Percentiles rank a stretch among this genome's conserved stretches.
These are phyloP conservation scores for Zygoascus sp. DNA, from an alignment of 1,139 yeast species.

Conservation along the genomic window DNA sequence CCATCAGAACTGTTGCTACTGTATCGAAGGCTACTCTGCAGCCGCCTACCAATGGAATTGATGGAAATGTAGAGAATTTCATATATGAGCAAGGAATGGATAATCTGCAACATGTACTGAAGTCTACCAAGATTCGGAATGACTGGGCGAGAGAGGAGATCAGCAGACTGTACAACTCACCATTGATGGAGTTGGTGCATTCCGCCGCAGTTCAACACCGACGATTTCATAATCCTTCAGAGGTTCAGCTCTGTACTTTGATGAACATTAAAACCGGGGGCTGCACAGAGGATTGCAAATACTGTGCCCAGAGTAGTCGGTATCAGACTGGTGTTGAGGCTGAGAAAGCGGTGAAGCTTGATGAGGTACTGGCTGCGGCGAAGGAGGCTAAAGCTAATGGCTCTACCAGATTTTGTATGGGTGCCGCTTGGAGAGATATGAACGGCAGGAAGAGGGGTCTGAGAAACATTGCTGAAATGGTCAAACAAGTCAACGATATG, in stretches of 20 bases:
- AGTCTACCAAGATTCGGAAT: neutral
- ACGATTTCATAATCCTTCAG: constrained; percentile 59
- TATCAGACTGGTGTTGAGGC: constrained; percentile 69
- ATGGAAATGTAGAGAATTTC: neutral
- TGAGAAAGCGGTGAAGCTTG: constrained; percentile 56
- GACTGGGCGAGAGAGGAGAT: constrained; percentile 61
- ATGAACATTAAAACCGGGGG: constrained; percentile 77
- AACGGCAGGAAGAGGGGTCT: constrained; percentile 67
- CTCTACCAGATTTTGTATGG: constrained; percentile 77
- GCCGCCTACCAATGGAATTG: neutral
- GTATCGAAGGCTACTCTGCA: neutral
- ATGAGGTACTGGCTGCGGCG: constrained; percentile 61
- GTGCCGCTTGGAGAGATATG: constrained; percentile 90
- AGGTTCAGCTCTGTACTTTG: constrained; percentile 71
- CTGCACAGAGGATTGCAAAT: constrained; percentile 76
- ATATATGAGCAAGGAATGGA: neutral
- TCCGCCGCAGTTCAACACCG: constrained; percentile 65
- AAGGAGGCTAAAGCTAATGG: constrained; percentile 63
- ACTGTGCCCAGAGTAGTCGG: constrained; percentile 71
- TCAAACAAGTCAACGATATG: constrained; percentile 56
- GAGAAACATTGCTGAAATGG: constrained; percentile 61
- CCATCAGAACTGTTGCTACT: neutral
- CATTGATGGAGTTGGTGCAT: constrained; percentile 55
- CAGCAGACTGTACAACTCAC: constrained; percentile 55
- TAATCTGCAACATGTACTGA: neutral